Evolutionary conservation across 169 alveolate species (phyloP).

Genomic region (Eimeria necatrix): DNA sequence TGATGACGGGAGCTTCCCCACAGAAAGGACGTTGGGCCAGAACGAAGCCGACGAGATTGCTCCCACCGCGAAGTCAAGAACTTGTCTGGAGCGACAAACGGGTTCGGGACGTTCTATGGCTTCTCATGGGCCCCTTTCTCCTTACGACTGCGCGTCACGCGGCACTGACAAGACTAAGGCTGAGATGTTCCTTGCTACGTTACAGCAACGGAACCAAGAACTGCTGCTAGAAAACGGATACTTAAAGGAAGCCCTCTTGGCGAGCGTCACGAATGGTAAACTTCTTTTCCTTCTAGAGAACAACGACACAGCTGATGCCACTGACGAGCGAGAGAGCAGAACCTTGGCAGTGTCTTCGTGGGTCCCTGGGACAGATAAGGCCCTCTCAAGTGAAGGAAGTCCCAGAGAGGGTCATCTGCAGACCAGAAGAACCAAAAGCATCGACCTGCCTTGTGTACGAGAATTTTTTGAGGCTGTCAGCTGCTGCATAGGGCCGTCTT

Average conservation of each 20-base stretch:
- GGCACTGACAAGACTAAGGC: not conserved
- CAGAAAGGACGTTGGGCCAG: too few relatives aligned
- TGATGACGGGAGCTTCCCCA: too few relatives aligned
- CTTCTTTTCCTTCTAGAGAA: constrained; percentile 30
- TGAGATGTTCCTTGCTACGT: not conserved
- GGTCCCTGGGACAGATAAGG: not conserved
- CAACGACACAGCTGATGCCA: not conserved
- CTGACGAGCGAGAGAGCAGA: not conserved
- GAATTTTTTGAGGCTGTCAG: constrained; percentile 11
- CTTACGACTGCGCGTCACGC: too few relatives aligned
- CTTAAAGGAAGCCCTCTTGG: constrained; percentile 40
- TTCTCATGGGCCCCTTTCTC: too few relatives aligned
- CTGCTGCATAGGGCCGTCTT: constrained; percentile 15
- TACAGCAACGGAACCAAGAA: not conserved
- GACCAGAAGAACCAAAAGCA: not conserved
- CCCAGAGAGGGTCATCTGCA: not conserved
- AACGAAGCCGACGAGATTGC: too few relatives aligned
- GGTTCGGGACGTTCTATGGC: too few relatives aligned
- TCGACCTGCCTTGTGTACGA: constrained; percentile 50
- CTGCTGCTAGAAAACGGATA: not conserved
- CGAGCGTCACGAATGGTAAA: not conserved
- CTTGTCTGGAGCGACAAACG: too few relatives aligned
- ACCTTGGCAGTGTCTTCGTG: not conserved
- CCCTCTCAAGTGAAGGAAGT: not conserved
- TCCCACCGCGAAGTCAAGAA: too few relatives aligned